Percentiles rank a stretch among this genome's conserved stretches.
Evolutionary conservation across 345 rosid genomes (phyloP).

Genomic region (Corchorus olitorius): DNA sequence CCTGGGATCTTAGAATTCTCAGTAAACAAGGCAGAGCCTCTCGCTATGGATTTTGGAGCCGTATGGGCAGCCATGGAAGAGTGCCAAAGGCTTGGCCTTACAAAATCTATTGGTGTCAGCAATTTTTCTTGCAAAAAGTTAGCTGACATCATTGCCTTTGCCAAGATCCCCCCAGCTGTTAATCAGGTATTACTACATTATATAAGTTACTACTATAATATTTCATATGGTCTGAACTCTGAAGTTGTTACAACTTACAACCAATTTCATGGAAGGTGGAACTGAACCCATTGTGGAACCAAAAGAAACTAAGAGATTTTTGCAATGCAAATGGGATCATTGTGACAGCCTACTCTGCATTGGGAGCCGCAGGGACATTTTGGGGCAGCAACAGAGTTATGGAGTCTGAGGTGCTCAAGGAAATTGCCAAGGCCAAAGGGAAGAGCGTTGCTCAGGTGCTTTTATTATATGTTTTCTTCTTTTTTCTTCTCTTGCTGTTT

Average conservation of each 20-base stretch:
- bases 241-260: neutral
- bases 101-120: conserved; percentile 79
- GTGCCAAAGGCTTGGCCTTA: conserved; percentile 36
- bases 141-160: conserved; percentile 49
- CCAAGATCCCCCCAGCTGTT: conserved; percentile 71
- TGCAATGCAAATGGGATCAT: conserved; percentile 52
- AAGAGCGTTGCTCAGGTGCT: conserved; percentile 75
- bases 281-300: conserved; percentile 83
- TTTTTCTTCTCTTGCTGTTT: too few relatives aligned
- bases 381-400: conserved; percentile 70
- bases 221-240: too few relatives aligned
- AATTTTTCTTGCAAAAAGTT: conserved; percentile 78
- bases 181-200: conserved; percentile 53
- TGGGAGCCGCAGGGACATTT: conserved; percentile 65
- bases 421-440: conserved; percentile 60
- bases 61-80: conserved; percentile 76
- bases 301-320: conserved; percentile 60
- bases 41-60: conserved; percentile 56
- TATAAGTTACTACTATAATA: too few relatives aligned
- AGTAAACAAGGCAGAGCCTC: conserved; percentile 50
- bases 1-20: conserved; percentile 64
- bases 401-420: conserved; percentile 60
- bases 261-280: neutral
- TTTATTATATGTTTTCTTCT: too few relatives aligned
- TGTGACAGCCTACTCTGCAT: conserved; percentile 58